phyloP scores from a whole-genome alignment of 305 asterid genomes.

The Fraxinus sp. region DNA sequence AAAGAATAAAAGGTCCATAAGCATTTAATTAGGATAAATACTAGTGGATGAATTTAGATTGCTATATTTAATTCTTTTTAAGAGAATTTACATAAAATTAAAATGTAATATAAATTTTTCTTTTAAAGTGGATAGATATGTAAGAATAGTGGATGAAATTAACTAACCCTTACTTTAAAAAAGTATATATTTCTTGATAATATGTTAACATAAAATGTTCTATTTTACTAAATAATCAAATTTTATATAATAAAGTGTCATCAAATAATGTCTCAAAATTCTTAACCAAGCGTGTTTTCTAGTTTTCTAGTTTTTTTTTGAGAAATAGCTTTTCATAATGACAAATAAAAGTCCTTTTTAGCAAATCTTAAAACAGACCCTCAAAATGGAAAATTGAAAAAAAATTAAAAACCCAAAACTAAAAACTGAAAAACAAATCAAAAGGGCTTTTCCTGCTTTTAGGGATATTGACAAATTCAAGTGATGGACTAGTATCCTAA shows the following conservation, averaged over 20 bases:
- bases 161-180: not conserved
- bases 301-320: not conserved
- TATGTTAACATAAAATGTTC: too few relatives aligned
- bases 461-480: constrained; percentile 10
- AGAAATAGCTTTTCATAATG: not conserved
- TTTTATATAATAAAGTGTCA: not conserved
- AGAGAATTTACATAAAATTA: not conserved
- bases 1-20: not conserved
- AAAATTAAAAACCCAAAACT: too few relatives aligned
- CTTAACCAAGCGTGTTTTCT: not conserved
- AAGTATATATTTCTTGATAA: not conserved
- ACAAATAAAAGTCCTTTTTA: not conserved
- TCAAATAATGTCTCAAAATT: not conserved
- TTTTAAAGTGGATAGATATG: not conserved
- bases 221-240: too few relatives aligned
- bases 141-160: not conserved
- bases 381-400: not conserved
- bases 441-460: not conserved
- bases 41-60: not conserved
- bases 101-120: too few relatives aligned
- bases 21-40: not conserved
- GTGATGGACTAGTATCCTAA: constrained; percentile 28
- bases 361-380: not conserved
- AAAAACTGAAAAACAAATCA: not conserved
- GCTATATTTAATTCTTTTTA: not conserved